These are phyloP conservation scores for Aquilaria malaccensis DNA, from an alignment of 345 rosid species.

Conservation along the genomic window DNA sequence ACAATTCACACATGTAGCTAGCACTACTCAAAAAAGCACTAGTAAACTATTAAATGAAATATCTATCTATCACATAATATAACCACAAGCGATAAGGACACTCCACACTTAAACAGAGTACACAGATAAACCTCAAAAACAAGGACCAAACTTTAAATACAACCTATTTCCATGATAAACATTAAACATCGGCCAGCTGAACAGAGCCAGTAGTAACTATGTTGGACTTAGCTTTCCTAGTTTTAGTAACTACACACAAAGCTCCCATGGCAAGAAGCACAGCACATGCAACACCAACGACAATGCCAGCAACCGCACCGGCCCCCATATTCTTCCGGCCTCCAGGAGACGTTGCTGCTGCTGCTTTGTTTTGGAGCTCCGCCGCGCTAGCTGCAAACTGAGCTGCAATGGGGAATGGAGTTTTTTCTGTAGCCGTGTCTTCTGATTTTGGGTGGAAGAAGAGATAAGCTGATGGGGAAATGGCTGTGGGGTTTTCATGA, in stretches of 20 bases:
- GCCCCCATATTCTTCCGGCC: constrained; percentile 29
- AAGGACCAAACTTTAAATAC: too few species aligned
- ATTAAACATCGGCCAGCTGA: too few species aligned
- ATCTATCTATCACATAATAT: too few species aligned
- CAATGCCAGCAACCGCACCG: constrained; percentile 32
- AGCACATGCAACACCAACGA: constrained; percentile 36
- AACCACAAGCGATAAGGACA: too few species aligned
- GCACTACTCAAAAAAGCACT: too few species aligned
- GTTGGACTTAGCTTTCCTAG: too few species aligned
- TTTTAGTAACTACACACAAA: constrained; percentile 15
- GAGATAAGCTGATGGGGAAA: constrained; percentile 73
- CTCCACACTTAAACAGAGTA: too few species aligned
- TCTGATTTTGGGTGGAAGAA: constrained; percentile 75
- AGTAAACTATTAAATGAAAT: too few species aligned
- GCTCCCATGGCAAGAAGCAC: constrained; percentile 29
- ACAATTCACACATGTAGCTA: too few species aligned
- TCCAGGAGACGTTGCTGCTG: constrained; percentile 17
- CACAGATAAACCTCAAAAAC: too few species aligned
- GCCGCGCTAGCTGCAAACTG: constrained; percentile 26
- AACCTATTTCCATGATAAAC: too few species aligned
- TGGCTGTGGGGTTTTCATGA: constrained; percentile 56
- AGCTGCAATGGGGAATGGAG: constrained; percentile 61
- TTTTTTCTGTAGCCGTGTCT: constrained; percentile 29
- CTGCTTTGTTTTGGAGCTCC: constrained; percentile 21
- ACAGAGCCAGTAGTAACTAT: too few species aligned